Percentiles rank a stretch among this genome's conserved stretches.
Conservation (phyloP, 2,329 filamentous ascomycete species). For the Colletotrichum tamarilloi region DNA sequence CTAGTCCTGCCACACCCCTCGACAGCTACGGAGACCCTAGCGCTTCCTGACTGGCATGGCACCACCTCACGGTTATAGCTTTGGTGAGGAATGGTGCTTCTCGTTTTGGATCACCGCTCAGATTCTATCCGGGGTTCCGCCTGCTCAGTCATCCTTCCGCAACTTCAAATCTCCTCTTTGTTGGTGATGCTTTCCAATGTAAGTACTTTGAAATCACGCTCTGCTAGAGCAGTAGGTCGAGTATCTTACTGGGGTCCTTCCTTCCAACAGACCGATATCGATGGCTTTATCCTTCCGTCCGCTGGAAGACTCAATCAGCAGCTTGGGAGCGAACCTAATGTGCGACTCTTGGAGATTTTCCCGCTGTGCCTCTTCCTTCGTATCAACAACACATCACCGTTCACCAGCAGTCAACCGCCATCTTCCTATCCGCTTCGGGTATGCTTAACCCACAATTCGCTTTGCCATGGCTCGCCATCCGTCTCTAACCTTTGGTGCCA, state of each 20-base stretch:
- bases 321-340: background rate
- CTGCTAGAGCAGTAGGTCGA: background rate
- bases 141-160: background rate
- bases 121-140: background rate
- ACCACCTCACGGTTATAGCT: background rate
- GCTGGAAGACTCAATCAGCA: background rate
- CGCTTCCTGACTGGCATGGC: background rate
- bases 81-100: background rate
- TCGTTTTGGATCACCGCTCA: background rate
- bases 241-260: background rate
- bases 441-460: background rate
- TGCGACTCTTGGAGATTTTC: background rate
- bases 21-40: background rate
- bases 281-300: background rate
- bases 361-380: background rate
- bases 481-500: background rate
- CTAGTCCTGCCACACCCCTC: background rate
- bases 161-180: background rate
- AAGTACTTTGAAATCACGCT: background rate
- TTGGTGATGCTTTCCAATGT: background rate
- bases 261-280: background rate
- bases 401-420: background rate
- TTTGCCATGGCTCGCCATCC: background rate
- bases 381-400: background rate
- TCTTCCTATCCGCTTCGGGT: background rate